Percentiles rank a stretch among this genome's conserved stretches.
phyloP scores from a whole-genome alignment of 2,329 filamentous ascomycete species.

The Pseudogymnoascus sp. region DNA sequence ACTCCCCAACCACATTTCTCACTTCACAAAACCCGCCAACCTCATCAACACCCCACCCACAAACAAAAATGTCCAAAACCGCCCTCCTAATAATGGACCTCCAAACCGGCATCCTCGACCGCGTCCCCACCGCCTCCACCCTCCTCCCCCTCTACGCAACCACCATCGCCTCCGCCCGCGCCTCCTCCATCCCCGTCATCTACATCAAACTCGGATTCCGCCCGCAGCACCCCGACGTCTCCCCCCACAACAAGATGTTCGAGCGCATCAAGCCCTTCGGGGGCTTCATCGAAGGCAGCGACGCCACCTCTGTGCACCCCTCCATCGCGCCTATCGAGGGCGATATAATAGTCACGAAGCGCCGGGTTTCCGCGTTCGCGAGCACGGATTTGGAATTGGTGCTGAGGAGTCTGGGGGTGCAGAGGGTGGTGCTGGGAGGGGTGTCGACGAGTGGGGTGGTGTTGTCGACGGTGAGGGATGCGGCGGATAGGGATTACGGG shows the following conservation, averaged over 20 bases:
- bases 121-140: constrained; percentile 15
- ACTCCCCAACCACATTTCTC: background rate
- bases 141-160: constrained; percentile 22
- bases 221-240: constrained; percentile 27
- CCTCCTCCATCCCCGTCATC: constrained; percentile 24
- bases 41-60: background rate
- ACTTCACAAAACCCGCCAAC: background rate
- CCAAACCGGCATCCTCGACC: constrained; percentile 27
- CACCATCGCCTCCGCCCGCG: constrained; percentile 22
- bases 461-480: constrained; percentile 32
- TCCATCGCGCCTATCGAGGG: constrained; percentile 18
- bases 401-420: constrained; percentile 25
- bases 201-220: constrained; percentile 31
- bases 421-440: constrained; percentile 30
- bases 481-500: constrained; percentile 31
- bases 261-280: constrained; percentile 17
- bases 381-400: constrained; percentile 31
- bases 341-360: constrained; percentile 31
- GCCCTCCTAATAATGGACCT: constrained; percentile 33
- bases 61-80: constrained; percentile 16
- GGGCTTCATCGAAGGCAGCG: constrained; percentile 23
- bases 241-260: constrained; percentile 23
- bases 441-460: constrained; percentile 32
- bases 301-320: constrained; percentile 19
- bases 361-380: constrained; percentile 31